Percentiles rank a stretch among this genome's conserved stretches.
Evolutionary conservation across 1,139 yeast genomes (phyloP).

Genomic region (Pichia sp.): DNA sequence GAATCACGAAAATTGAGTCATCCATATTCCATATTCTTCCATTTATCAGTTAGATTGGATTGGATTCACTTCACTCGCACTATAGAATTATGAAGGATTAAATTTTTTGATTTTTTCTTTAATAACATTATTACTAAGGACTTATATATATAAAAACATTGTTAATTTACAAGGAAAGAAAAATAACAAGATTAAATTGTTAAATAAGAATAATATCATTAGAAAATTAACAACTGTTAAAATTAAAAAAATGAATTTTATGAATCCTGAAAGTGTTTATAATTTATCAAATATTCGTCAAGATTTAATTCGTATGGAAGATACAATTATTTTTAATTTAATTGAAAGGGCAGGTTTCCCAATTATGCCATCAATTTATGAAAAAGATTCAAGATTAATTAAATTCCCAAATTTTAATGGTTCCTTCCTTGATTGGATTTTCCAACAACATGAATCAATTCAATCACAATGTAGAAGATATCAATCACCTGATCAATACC

Average conservation of each 20-base stretch:
- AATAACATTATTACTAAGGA: too few relatives aligned
- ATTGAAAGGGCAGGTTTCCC: conserved; percentile 90
- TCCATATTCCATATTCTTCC: too few relatives aligned
- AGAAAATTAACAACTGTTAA: background rate
- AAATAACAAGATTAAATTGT: background rate
- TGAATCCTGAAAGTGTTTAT: conserved; percentile 75
- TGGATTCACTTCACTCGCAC: too few relatives aligned
- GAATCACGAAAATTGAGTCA: too few relatives aligned
- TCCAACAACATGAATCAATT: conserved; percentile 65
- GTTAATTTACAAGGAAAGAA: too few relatives aligned
- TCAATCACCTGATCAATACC: conserved; percentile 93
- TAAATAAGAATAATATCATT: background rate
- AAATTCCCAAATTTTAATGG: conserved; percentile 60
- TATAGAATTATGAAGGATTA: too few relatives aligned
- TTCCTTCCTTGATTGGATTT: conserved; percentile 80
- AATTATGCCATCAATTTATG: conserved; percentile 70
- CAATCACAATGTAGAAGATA: conserved; percentile 86
- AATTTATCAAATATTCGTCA: conserved; percentile 76
- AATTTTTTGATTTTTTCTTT: too few relatives aligned
- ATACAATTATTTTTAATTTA: conserved; percentile 84
- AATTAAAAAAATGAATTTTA: conserved; percentile 63
- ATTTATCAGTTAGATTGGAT: too few relatives aligned
- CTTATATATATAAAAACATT: too few relatives aligned
- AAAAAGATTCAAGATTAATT: conserved; percentile 48
- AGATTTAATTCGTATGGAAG: conserved; percentile 89